Base-by-base conservation (phyloP, 2,329 filamentous ascomycete genomes). In the Teratosphaeria epicoccoides region DNA sequence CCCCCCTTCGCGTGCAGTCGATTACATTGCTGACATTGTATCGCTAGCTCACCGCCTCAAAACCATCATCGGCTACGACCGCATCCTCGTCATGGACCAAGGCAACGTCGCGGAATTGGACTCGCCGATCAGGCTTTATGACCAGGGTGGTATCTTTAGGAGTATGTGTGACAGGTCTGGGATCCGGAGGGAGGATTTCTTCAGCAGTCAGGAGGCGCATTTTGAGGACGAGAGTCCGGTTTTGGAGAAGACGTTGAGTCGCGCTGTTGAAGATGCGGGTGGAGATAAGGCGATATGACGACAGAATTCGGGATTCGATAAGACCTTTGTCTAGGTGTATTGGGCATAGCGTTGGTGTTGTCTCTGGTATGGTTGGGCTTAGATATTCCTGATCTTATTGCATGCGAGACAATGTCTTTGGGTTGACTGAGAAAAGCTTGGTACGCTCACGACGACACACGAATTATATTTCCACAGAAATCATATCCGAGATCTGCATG, bases 1-100 rank as follows among this genome's bases (percentile, higher is more conserved):
- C 22, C 17, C 6, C 17, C 24, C 29, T 45, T 11, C 45, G 20
- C 24, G 24, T 40, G 7, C 20, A 26, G 10, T 17, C 14, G 10
- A 40, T 22, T 11, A 6, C 4, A 12, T 20, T 20, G 28, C 10
- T 47, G 9, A 25, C 24, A 20, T 10, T 25, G 17, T 40, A 4
- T 25, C 12, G 11, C 25, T 40, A 50, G 44, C 47, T 6, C 43
- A 53, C 33, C 44, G 52, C 25, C 74, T 97, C 62, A 85, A 88
- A 64, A 97, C 93, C 1, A 95, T 98, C 57, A 85, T 97, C 56
- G 83, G 84, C 6, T 97, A 97, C 69, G 91, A 98, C 69, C 82
- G 91, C 46, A 95, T 98, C 66, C 91, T 89, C 63, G 93, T 98
- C 60, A 95, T 98, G 90, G 91, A 97, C 62, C 78, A 83, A 44